Evolutionary conservation across 768 basidiomycete species (phyloP), one percentile per base, ranked within the genome.

Genomic region (Pleurotus salmoneostramineus): DNA sequence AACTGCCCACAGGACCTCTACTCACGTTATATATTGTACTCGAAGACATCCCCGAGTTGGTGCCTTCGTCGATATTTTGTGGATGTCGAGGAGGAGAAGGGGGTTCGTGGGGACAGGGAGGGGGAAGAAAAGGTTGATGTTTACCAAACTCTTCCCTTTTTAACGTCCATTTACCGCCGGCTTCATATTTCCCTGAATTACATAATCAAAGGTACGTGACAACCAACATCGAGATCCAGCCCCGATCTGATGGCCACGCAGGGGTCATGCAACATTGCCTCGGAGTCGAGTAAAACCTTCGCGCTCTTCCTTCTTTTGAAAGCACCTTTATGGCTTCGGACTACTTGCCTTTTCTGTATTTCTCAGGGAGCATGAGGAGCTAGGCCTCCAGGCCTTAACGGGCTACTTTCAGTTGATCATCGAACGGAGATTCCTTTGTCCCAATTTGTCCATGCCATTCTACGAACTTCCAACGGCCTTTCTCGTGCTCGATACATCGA

Each of bases 11-110:
- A 27, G 21, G 21, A 27, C 21, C 21, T 27, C 21, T 27, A 27
- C 67, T 61, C 56, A 71, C 70, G 54, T 64, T 68, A 57, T 71
- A 69, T 34, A 69, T 65, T n/a, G 66, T 61, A 47, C 57, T 60
- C 8, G 65, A 63, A 10, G 69, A 65, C 70, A 71, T 64, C 44
- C 49, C 21, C 21, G 21, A 27, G 21, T 27, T 27, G 21, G 21
- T 27, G 21, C 21, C 21, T 27, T 27, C 21, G 21, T 27, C 21
- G 21, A 27, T 27, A 27, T 27, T 27, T 27, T 27, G 44, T 3
- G 10, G 6, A 6, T 45, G 44, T 11, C 44, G 56, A 42, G 15
- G 42, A 34, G 40, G 35, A 56, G 44, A 56, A 58, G 57, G 40
- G 57, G 56, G 47, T 59, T 56, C 56, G 60, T 48, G 62, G 60